Evolutionary conservation across 306 rosid genomes (phyloP).

Genomic region (Argentina anserina): DNA sequence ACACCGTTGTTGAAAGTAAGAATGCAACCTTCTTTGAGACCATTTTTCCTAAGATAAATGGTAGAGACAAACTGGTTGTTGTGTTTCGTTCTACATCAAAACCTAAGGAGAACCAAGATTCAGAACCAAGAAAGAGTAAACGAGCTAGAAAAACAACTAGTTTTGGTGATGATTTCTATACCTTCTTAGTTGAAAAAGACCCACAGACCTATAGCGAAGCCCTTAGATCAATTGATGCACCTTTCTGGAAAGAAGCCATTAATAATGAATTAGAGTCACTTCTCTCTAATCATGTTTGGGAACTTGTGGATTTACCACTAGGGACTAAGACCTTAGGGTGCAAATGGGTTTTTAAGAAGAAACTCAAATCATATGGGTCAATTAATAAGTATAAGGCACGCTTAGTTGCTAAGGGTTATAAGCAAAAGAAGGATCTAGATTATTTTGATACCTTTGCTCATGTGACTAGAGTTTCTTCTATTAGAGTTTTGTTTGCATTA

Average conservation of each 20-base stretch:
- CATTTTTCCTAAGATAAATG: background rate
- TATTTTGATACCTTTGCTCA: background rate
- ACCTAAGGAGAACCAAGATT: background rate
- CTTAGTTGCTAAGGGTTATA: background rate
- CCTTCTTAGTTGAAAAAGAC: background rate
- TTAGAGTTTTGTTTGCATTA: background rate
- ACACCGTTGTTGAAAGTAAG: background rate
- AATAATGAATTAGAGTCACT: background rate
- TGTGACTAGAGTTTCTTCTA: background rate
- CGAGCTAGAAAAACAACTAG: background rate
- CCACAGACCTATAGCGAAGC: background rate
- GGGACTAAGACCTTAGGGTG: background rate
- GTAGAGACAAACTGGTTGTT: background rate
- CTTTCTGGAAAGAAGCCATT: background rate
- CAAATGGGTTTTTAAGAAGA: background rate
- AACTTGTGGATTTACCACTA: background rate
- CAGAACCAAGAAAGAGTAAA: background rate
- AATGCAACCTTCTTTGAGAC: background rate
- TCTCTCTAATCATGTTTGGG: background rate
- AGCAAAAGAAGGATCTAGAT: background rate
- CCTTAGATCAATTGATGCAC: background rate
- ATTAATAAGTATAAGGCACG: too few relatives aligned
- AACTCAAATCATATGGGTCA: background rate
- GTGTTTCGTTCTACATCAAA: background rate
- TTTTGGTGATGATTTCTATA: background rate